These are phyloP conservation scores for Globisporangium okanoganense DNA, from an alignment of 352 stramenopile genomes.

Conservation along the genomic window DNA sequence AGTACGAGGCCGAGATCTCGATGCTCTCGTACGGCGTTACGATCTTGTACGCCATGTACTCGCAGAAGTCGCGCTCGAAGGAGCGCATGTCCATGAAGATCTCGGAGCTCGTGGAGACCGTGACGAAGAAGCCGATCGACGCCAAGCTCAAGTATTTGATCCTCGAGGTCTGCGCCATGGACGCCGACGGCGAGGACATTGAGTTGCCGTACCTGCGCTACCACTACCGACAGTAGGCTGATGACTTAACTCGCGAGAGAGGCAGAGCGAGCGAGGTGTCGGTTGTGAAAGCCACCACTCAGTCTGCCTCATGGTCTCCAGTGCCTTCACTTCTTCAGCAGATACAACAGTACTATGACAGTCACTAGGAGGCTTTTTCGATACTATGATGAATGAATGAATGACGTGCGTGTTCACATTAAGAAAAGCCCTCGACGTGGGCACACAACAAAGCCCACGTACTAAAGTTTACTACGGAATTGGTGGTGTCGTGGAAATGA, in stretches of 20 bases:
- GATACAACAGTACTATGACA: too few species aligned
- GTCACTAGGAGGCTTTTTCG: too few species aligned
- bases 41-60: conserved; percentile 90
- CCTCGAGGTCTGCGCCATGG: conserved; percentile 95
- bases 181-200: conserved; percentile 94
- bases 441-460: too few species aligned
- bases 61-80: conserved; percentile 81
- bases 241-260: too few species aligned
- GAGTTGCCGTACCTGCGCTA: conserved; percentile 95
- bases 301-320: background rate
- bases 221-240: conserved; percentile 55
- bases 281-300: background rate
- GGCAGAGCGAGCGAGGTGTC: background rate
- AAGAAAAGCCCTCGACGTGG: too few species aligned
- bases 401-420: too few species aligned
- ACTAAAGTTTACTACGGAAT: too few species aligned
- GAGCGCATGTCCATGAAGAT: conserved; percentile 97
- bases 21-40: conserved; percentile 98
- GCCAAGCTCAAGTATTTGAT: conserved; percentile 95
- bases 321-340: too few species aligned
- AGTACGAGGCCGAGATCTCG: conserved; percentile 96
- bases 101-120: conserved; percentile 91
- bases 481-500: too few species aligned
- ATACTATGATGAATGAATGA: too few species aligned
- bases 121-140: conserved; percentile 96